Percentiles rank a stretch among this genome's conserved stretches.
Evolutionary conservation across 805 yeast species (phyloP).

Genomic region (Maudiozyma serrabonitensis): DNA sequence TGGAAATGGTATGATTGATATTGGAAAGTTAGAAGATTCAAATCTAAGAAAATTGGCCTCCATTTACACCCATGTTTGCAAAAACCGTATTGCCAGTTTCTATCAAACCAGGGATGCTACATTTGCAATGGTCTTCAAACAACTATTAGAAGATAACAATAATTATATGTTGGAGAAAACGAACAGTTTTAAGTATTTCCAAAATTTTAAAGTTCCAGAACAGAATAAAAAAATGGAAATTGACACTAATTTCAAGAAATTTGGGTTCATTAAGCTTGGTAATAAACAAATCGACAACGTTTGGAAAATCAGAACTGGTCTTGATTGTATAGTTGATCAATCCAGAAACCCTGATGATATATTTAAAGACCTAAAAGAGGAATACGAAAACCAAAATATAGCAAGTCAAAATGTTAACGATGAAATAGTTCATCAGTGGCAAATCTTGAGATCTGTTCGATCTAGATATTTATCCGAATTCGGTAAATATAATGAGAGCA

Average conservation of each 20-base stretch:
- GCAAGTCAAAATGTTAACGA: slow-evolving; percentile 5
- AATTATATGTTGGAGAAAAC: slow-evolving; percentile 13
- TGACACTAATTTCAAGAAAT: slow-evolving; percentile 20
- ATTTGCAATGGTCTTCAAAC: slow-evolving; percentile 10
- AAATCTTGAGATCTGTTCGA: slow-evolving; percentile 34
- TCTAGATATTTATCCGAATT: slow-evolving; percentile 31
- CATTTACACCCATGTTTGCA: slow-evolving; percentile 11
- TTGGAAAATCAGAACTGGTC: slow-evolving; percentile 35
- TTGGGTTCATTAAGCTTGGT: slow-evolving; percentile 26
- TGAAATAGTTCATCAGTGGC: slow-evolving; percentile 32
- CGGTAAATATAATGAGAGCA: slow-evolving; percentile 26
- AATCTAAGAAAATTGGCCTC: slow-evolving; percentile 9
- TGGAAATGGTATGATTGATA: slow-evolving; percentile 4
- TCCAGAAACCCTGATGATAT: slow-evolving; percentile 16
- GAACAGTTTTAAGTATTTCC: slow-evolving; percentile 20
- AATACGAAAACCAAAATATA: slow-evolving; percentile 7
- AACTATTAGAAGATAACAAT: slow-evolving; percentile 10
- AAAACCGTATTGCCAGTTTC: slow-evolving; percentile 14
- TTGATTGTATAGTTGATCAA: slow-evolving; percentile 25
- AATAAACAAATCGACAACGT: slow-evolving; percentile 23
- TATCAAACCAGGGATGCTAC: slow-evolving; percentile 18
- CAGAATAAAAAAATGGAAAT: background rate
- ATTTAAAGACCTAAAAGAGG: slow-evolving; percentile 10
- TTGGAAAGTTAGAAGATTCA: slow-evolving; percentile 8
- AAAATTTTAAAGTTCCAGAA: slow-evolving; percentile 6